phyloP scores from a whole-genome alignment of 148 eudicot genomes.

The Beta vulgaris region DNA sequence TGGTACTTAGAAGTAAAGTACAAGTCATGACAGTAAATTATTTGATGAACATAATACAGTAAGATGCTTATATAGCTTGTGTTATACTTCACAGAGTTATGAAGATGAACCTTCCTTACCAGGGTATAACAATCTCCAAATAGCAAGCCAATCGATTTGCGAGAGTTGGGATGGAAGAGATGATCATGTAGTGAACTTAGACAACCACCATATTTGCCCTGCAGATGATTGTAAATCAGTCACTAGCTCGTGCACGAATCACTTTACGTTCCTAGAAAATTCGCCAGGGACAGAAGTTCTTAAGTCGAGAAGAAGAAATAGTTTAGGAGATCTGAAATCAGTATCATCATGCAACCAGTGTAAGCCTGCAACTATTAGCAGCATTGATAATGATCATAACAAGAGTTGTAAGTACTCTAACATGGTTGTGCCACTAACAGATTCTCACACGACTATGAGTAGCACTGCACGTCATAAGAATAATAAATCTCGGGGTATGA shows the following conservation, averaged over 20 bases:
- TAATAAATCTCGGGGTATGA: slow-evolving; percentile 42
- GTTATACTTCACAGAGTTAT: slow-evolving; percentile 55
- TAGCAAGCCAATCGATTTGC: slow-evolving; percentile 43
- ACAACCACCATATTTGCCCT: slow-evolving; percentile 23
- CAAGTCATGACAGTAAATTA: not conserved
- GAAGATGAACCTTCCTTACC: slow-evolving; percentile 70
- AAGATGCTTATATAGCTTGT: not conserved
- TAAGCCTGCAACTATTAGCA: slow-evolving; percentile 49
- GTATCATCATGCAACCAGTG: slow-evolving; percentile 70
- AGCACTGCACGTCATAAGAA: slow-evolving; percentile 43
- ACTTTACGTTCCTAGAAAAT: slow-evolving; percentile 27
- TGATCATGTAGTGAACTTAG: slow-evolving; percentile 21
- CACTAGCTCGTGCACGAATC: slow-evolving; percentile 47
- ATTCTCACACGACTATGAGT: slow-evolving; percentile 54
- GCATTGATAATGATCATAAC: slow-evolving; percentile 25
- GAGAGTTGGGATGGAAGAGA: slow-evolving; percentile 57
- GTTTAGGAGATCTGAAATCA: slow-evolving; percentile 61
- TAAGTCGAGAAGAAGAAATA: slow-evolving; percentile 62
- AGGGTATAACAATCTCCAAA: slow-evolving; percentile 52
- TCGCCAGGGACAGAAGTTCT: slow-evolving; percentile 45
- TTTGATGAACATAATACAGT: not conserved
- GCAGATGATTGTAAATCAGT: slow-evolving; percentile 51
- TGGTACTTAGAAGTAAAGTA: not conserved
- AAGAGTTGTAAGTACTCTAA: slow-evolving; percentile 48
- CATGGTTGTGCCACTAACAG: slow-evolving; percentile 58